A percentile compares a stretch with the other conserved stretches of the same genome.
These are phyloP conservation scores for Agroathelia rolfsii DNA, from an alignment of 1,284 basidiomycete genomes.

Conservation along the genomic window DNA sequence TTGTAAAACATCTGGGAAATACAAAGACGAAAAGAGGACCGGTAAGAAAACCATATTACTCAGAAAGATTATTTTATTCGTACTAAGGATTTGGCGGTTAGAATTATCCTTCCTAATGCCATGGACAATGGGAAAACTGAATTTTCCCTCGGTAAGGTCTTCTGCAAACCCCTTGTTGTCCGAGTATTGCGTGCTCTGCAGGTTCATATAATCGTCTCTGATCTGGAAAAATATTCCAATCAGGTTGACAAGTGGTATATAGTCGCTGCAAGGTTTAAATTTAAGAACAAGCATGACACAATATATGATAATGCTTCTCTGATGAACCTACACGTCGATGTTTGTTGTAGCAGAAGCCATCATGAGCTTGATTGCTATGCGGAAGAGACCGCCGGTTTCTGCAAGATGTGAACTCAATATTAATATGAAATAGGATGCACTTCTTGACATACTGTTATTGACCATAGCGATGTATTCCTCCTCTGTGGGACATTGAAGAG, in stretches of 20 bases:
- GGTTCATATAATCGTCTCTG: conserved; percentile 94
- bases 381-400: conserved; percentile 95
- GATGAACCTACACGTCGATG: conserved; percentile 45
- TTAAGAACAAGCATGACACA: background rate
- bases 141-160: conserved; percentile 93
- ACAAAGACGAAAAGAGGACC: conserved; percentile 4
- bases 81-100: conserved; percentile 77
- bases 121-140: conserved; percentile 92
- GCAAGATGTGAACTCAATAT: conserved; percentile 3
- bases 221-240: conserved; percentile 96
- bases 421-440: conserved; percentile 8
- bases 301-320: conserved; percentile 2
- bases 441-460: conserved; percentile 72
- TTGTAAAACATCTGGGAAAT: conserved; percentile 72
- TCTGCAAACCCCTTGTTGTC: conserved; percentile 93
- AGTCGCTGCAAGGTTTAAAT: conserved; percentile 47
- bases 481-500: conserved; percentile 86
- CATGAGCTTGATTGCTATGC: conserved; percentile 93
- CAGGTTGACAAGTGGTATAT: conserved; percentile 86
- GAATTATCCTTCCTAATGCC: conserved; percentile 67
- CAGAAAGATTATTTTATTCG: conserved; percentile 27
- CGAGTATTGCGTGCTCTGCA: conserved; percentile 82
- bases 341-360: conserved; percentile 75
- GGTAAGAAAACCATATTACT: background rate
- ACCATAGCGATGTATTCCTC: conserved; percentile 96